Evolutionary conservation across 371 early-diverging fungal species (phyloP).

Genomic region (Mucor plumbeus): DNA sequence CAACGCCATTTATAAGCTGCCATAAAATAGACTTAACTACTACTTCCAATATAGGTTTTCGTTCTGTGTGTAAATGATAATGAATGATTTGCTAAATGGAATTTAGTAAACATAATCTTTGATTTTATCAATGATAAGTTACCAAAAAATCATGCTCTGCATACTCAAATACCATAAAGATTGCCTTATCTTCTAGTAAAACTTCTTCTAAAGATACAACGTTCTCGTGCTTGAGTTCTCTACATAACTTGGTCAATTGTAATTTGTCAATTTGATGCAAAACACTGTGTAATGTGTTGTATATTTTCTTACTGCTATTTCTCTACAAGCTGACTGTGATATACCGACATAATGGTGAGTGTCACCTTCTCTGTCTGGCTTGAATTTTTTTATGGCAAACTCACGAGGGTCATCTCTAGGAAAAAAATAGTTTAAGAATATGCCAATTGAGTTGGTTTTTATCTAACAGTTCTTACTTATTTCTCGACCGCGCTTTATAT

Average conservation of each 20-base stretch:
- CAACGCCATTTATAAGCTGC: slow-evolving; percentile 91
- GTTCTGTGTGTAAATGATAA: slow-evolving; percentile 72
- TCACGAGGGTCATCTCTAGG: slow-evolving; percentile 62
- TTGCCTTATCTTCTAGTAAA: slow-evolving; percentile 86
- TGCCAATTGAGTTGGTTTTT: background rate
- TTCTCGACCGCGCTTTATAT: slow-evolving; percentile 83
- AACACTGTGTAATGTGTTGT: background rate
- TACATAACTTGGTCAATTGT: slow-evolving; percentile 62
- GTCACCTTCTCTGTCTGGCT: slow-evolving; percentile 93
- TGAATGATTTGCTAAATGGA: slow-evolving; percentile 82
- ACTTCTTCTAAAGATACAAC: slow-evolving; percentile 86
- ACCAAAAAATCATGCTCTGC: slow-evolving; percentile 94
- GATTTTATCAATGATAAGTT: slow-evolving; percentile 5
- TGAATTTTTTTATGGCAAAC: slow-evolving; percentile 94
- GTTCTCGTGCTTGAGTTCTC: slow-evolving; percentile 89
- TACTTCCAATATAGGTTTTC: slow-evolving; percentile 81
- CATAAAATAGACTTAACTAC: slow-evolving; percentile 88
- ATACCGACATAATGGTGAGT: slow-evolving; percentile 80
- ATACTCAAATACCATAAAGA: slow-evolving; percentile 95
- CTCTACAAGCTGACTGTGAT: slow-evolving; percentile 94
- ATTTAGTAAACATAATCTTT: background rate
- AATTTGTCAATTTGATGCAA: background rate
- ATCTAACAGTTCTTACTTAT: slow-evolving; percentile 47
- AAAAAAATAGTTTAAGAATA: background rate
- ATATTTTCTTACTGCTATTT: slow-evolving; percentile 72